Base-by-base conservation (phyloP, 1,284 basidiomycete genomes). In the Papiliotrema flavescens region DNA sequence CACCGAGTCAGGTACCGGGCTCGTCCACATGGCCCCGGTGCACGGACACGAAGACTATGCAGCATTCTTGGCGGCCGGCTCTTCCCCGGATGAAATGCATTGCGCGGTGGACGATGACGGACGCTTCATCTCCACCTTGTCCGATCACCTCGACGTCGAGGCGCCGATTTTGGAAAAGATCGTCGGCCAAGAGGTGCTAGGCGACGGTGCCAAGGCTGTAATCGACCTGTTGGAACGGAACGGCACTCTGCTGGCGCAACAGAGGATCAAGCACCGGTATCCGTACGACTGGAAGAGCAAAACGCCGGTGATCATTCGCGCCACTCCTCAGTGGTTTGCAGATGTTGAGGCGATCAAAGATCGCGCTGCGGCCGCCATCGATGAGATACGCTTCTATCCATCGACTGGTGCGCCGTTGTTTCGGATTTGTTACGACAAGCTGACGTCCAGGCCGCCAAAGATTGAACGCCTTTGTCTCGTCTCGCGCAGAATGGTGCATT, bases 211-310 rank as follows among this genome's bases (percentile, higher is more conserved):
- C 2, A 82, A 81, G 53, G 80, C 80, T 19, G 80, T 94, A 41
- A 81, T 90, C 5, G 76, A 81, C 32, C 69, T 94, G 14, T 73
- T 98, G 49, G 75, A 81, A 49, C 69, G 80, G n/a, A 55, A 65
- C 1, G 84, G 82, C 1, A 79, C 78, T 0, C 76, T 96, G 14
- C 72, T 90, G 28, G 85, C 85, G 55, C 79, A 88, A 50, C 82
- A 90, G 67, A 80, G 80, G 59, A 83, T 91, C 64, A 84, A 84
- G 61, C 96, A 98, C 77, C 84, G 86, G 47, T 98, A 97, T 72
- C 94, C 96, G 0, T 94, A 93, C 70, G 95, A 99, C 71, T 98
- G 95, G 95, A 89, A 91, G 72, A 95, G 95, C 1, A 86, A 94
- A 65, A 80, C 90, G 69, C 95, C 95, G 0, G 85, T 98, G 63